Conservation (phyloP, 352 stramenopile genomes). For the Phytopythium montanum region DNA sequence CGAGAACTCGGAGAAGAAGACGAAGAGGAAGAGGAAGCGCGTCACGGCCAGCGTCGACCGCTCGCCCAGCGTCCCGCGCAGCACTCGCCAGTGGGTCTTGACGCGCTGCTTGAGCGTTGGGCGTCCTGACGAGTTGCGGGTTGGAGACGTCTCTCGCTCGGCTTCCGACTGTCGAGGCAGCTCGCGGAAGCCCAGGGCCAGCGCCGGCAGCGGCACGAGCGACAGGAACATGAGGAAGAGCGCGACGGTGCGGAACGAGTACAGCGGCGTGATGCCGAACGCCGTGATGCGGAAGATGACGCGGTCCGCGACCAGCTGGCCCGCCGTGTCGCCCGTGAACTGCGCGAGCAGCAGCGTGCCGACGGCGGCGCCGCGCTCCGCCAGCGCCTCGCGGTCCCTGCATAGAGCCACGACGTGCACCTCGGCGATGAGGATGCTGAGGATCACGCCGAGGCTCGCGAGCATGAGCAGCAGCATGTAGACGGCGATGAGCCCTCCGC, state of each 20-base stretch:
- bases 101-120: constrained; percentile 5
- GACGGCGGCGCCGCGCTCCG: constrained; percentile 27
- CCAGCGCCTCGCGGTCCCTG: constrained; percentile 31
- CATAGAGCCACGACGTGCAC: constrained; percentile 58
- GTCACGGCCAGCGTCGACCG: constrained; percentile 40
- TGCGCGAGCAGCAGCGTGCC: constrained; percentile 51
- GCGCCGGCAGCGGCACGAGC: constrained; percentile 31
- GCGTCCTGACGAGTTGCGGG: not conserved
- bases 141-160: not conserved
- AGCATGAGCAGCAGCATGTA: constrained; percentile 44
- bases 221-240: constrained; percentile 49
- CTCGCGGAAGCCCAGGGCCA: constrained; percentile 41
- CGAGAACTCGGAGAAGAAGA: constrained; percentile 57
- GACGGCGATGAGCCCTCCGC: constrained; percentile 27
- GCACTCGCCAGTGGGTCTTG: constrained; percentile 12
- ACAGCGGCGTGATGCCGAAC: constrained; percentile 36
- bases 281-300: constrained; percentile 48
- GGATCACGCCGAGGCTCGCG: constrained; percentile 43
- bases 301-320: constrained; percentile 40
- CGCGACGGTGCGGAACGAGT: constrained; percentile 39
- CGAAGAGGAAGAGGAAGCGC: constrained; percentile 54
- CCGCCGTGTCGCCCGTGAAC: constrained; percentile 40
- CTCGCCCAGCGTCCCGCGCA: constrained; percentile 28
- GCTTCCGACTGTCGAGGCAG: not conserved
- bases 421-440: constrained; percentile 45